These are phyloP conservation scores for Inga oerstediana DNA, from an alignment of 306 rosid genomes.

Conservation along the genomic window DNA sequence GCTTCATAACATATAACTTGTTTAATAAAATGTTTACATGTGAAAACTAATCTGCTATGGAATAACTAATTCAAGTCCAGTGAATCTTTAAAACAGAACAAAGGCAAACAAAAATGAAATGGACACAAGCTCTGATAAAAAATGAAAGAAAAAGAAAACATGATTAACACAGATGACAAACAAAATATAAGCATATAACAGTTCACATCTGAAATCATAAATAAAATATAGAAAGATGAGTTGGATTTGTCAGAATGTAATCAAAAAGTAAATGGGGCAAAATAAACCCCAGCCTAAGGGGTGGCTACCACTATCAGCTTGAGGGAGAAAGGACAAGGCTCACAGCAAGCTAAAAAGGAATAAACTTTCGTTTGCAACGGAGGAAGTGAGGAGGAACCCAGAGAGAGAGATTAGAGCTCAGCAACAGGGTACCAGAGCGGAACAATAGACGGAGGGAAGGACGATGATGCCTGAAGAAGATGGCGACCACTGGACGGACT, in stretches of 20 bases:
- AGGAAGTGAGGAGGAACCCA: too few relatives aligned
- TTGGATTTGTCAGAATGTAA: not conserved
- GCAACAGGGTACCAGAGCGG: too few relatives aligned
- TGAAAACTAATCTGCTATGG: conserved; percentile 27
- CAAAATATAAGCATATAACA: conserved; percentile 31
- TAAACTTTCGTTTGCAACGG: too few relatives aligned
- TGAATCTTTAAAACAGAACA: conserved; percentile 17
- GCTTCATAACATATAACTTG: not conserved
- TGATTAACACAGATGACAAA: conserved; percentile 18
- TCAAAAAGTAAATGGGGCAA: not conserved
- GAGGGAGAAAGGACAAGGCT: too few relatives aligned
- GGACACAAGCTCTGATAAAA: conserved; percentile 12
- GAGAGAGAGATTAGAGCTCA: too few relatives aligned
- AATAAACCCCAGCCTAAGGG: too few relatives aligned
- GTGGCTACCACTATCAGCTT: too few relatives aligned
- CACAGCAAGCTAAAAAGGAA: too few relatives aligned
- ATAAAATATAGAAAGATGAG: not conserved
- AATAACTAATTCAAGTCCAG: conserved; percentile 26
- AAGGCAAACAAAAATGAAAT: conserved; percentile 5
- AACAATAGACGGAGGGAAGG: too few relatives aligned
- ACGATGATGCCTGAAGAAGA: too few relatives aligned
- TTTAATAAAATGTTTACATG: not conserved
- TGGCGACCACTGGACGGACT: too few relatives aligned
- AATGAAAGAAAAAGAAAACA: not conserved
- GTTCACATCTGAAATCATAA: conserved; percentile 15